Conservation (phyloP, 2,329 filamentous ascomycete genomes). For the Phoma sp. region DNA sequence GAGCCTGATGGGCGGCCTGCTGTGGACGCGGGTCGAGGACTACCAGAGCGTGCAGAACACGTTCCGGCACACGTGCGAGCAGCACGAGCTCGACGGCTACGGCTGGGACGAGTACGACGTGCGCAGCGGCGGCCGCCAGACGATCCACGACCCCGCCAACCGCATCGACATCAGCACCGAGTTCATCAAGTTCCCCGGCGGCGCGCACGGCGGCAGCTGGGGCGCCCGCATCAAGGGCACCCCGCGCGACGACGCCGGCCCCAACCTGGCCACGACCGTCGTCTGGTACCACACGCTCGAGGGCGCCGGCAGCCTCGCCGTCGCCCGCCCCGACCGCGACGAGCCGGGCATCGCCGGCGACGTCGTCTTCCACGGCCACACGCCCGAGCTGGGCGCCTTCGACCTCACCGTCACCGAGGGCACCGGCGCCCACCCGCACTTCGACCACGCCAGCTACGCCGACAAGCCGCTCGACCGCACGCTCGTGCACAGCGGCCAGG, state of each 20-base stretch:
- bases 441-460: constrained; percentile 68
- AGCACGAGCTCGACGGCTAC: constrained; percentile 93
- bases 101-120: constrained; percentile 98
- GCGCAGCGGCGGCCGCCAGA: constrained; percentile 83
- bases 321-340: constrained; percentile 59
- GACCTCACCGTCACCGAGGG: constrained; percentile 79
- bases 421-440: constrained; percentile 64
- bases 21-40: constrained; percentile 88
- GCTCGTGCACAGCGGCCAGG: constrained; percentile 73
- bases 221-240: constrained; percentile 85
- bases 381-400: constrained; percentile 78
- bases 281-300: constrained; percentile 86
- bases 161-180: constrained; percentile 88
- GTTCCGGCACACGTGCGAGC: constrained; percentile 94
- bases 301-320: constrained; percentile 71
- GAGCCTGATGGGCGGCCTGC: constrained; percentile 80
- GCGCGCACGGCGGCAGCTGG: constrained; percentile 88
- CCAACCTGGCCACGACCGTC: constrained; percentile 75
- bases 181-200: constrained; percentile 91
- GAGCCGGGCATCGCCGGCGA: constrained; percentile 63
- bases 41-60: constrained; percentile 77
- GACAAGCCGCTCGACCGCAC: constrained; percentile 78
- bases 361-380: constrained; percentile 75
- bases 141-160: constrained; percentile 89
- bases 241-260: constrained; percentile 71